A percentile compares a stretch with the other conserved stretches of the same genome.
phyloP scores from a whole-genome alignment of 495 filamentous ascomycete species.

The Aspergillus coremiiformis region DNA sequence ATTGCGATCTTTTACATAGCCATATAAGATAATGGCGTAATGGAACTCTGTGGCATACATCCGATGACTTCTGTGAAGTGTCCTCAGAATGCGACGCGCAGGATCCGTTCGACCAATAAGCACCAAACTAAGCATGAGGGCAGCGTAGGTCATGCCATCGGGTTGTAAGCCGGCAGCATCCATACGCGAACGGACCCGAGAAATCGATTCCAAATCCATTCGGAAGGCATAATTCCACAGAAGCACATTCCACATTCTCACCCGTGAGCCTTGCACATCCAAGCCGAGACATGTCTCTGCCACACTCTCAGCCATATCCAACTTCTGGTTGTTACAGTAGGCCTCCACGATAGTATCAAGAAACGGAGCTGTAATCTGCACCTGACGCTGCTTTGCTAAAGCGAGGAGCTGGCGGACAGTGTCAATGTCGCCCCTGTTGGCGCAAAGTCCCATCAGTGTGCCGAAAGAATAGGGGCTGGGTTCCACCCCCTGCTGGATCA shows the following conservation, averaged over 20 bases:
- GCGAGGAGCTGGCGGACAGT: constrained; percentile 55
- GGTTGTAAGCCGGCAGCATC: constrained; percentile 46
- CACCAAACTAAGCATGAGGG: constrained; percentile 63
- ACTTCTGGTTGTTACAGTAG: constrained; percentile 55
- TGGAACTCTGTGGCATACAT: constrained; percentile 59
- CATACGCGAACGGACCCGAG: constrained; percentile 58
- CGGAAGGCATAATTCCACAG: constrained; percentile 59
- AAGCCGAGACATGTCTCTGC: constrained; percentile 37
- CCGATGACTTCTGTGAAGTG: constrained; percentile 48
- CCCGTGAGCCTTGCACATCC: constrained; percentile 38
- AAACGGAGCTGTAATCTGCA: constrained; percentile 46
- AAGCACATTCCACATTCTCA: constrained; percentile 72
- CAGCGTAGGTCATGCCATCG: constrained; percentile 64
- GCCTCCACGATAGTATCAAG: constrained; percentile 58
- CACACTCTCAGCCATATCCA: constrained; percentile 55
- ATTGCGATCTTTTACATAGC: constrained; percentile 46
- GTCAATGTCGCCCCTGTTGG: constrained; percentile 66
- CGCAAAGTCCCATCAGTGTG: constrained; percentile 63
- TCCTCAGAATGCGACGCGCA: constrained; percentile 57
- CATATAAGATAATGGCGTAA: constrained; percentile 68
- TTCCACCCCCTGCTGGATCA: constrained; percentile 36
- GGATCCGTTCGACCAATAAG: constrained; percentile 52
- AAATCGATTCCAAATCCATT: constrained; percentile 53
- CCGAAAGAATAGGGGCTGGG: constrained; percentile 59
- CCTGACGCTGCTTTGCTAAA: constrained; percentile 37